A percentile compares a stretch with the other conserved stretches of the same genome.
phyloP scores from a whole-genome alignment of 2,329 filamentous ascomycete genomes.

The Rhynchosporium graminicola region DNA sequence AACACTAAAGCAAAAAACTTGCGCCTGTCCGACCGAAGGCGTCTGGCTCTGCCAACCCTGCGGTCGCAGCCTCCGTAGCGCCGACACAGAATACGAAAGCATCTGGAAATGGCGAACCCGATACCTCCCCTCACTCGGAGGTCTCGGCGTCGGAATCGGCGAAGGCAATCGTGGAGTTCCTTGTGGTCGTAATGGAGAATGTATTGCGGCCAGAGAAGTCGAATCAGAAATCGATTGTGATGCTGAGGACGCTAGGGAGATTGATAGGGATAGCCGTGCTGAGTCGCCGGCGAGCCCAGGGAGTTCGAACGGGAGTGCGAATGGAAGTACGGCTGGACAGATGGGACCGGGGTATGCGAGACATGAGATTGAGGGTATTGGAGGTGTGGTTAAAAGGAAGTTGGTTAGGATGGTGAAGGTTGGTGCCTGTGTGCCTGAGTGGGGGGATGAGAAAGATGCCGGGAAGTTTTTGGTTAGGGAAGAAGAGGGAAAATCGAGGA shows the following conservation, averaged over 20 bases:
- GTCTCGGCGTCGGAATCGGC: conserved; percentile 82
- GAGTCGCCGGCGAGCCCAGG: conserved; percentile 29
- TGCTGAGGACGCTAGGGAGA: conserved; percentile 64
- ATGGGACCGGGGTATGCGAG: conserved; percentile 73
- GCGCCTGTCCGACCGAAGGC: conserved; percentile 47
- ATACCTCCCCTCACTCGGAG: conserved; percentile 78
- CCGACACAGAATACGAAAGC: conserved; percentile 59
- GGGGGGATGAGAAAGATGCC: conserved; percentile 72
- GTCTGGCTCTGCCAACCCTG: conserved; percentile 89
- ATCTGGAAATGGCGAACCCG: conserved; percentile 90
- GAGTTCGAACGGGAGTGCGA: conserved; percentile 22
- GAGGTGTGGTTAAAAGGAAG: conserved; percentile 84
- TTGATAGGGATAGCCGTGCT: conserved; percentile 28
- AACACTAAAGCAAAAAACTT: conserved; percentile 35
- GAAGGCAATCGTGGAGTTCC: conserved; percentile 86
- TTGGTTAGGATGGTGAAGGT: conserved; percentile 79
- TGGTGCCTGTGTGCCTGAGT: conserved; percentile 83
- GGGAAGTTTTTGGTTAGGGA: conserved; percentile 71
- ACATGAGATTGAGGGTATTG: conserved; percentile 90
- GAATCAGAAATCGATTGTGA: conserved; percentile 87
- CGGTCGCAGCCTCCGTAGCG: conserved; percentile 66
- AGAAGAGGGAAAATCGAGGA: conserved; percentile 65
- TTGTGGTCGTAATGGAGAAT: conserved; percentile 76
- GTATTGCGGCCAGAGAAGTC: conserved; percentile 73
- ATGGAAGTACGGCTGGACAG: conserved; percentile 31